Evolutionary conservation across 2,329 filamentous ascomycete genomes (phyloP), one percentile per base, ranked within the genome.

Genomic region (Alternaria arbusti): DNA sequence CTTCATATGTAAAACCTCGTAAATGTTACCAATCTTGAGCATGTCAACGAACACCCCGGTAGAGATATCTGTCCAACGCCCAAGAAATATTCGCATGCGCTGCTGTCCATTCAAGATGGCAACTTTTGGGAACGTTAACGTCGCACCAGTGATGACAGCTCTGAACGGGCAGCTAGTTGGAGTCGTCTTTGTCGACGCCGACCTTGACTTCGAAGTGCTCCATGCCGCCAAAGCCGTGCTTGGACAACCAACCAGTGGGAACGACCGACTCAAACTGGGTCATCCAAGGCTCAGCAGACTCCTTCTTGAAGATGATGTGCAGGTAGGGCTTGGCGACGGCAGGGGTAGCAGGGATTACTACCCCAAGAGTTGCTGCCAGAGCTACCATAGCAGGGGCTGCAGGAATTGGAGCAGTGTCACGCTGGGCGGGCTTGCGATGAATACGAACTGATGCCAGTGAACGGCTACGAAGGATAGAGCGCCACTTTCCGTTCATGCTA

Each of bases 141-240:
- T 36, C n/a, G 22, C 28, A 22, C 32, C 25, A 25, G 12, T 4
- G 17, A 11, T 23, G 15, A 20, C 40, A 26, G 15, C 15, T 44
- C 46, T 12, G 12, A 9, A 45, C 26, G 4, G 32, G 28, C 11
- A 15, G 17, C 17, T 47, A 44, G 9, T 61, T 22, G 15, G 7
- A 28, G 8, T 13, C 17, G 20, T 40, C 25, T 26, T 55, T 15
- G 32, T 64, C 63, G 20, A 71, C 64, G 4, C 74, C 73, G 15
- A 77, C 71, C 61, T 69, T 74, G 59, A 77, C 54, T 1, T 73
- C 61, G 30, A 75, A 78, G 57, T 72, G 49, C 58, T 77, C 73
- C 74, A 77, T 75, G 1, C 11, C 4, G 1, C 17, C 60, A 44
- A 77, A 78, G 11, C 76, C 75, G 28, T 61, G 61, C 2, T 59